These are phyloP conservation scores for Ophiostoma piceae DNA, from an alignment of 2,329 filamentous ascomycete species.

Conservation along the genomic window DNA sequence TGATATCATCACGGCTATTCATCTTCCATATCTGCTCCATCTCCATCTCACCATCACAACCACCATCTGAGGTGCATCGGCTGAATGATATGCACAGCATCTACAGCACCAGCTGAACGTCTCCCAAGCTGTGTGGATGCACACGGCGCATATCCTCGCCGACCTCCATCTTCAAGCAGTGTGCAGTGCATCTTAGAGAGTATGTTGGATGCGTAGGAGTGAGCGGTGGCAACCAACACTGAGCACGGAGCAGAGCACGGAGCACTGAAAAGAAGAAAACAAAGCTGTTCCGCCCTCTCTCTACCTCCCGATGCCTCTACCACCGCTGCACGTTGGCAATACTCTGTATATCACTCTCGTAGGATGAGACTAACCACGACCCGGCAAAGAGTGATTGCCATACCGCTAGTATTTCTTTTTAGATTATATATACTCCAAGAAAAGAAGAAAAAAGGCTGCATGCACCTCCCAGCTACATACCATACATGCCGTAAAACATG, in stretches of 20 bases:
- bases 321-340: not conserved
- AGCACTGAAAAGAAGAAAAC: not conserved
- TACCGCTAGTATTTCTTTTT: not conserved
- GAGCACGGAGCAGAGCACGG: not conserved
- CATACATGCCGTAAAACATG: not conserved
- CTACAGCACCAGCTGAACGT: not conserved
- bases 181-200: no score
- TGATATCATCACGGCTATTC: not conserved
- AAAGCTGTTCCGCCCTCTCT: not conserved
- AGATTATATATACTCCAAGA: not conserved
- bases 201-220: no score
- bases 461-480: not conserved
- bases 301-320: not conserved
- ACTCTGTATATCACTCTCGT: not conserved
- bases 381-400: not conserved
- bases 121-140: not conserved
- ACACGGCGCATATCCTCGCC: slow-evolving; percentile 3
- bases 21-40: not conserved
- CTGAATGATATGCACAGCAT: not conserved
- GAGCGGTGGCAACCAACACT: not conserved
- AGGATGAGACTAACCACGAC: not conserved
- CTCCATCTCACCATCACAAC: not conserved
- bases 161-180: not conserved
- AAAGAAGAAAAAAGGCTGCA: not conserved
- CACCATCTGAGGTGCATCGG: not conserved